Base-by-base conservation (phyloP, 2,329 filamentous ascomycete species). In the Fusarium pseudograminearum region DNA sequence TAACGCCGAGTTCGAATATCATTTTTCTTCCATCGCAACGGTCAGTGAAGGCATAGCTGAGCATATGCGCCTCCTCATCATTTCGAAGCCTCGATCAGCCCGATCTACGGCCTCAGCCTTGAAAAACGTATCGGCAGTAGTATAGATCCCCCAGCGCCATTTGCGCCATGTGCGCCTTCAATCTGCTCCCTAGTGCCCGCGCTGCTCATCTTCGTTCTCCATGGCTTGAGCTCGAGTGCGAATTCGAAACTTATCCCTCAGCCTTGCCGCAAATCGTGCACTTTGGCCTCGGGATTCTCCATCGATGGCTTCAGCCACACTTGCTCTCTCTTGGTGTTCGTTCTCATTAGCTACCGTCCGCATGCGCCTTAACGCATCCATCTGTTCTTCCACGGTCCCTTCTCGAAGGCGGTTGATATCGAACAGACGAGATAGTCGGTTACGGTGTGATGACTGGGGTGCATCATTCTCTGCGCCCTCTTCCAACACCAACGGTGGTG, bases 331-430 rank as follows among this genome's bases (percentile, higher is more conserved):
- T 42, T 70, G 77, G 11, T 59, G 55, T 18, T 67, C 69, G 18
- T 60, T 51, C 31, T 73, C 73, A n/a, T 70, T 61, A 4, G 65
- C 61, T 52, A 75, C 74, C 10, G 73, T 74, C 44, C 78, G 76
- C 76, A 78, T 78, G 54, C 84, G 83, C 36, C 88, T 82, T 7
- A 90, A 80, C 8, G 84, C 85, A 57, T 85, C 86, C 56, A 90
- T 87, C n/a, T 87, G 86, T 76, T 90, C 88, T 69, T 89, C 86
- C 5, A 84, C 81, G 0, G 87, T 81, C n/a, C 87, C 87, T 62
- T 89, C 83, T 14, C 88, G 83, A 20, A 90, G 78, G 45, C 86
- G 80, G 66, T 86, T 83, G 46, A 89, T 79, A 69, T 90, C 87
- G 41, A 89, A 80, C 7, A 89, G 74, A 5, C 87, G 83, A 1